Evolutionary conservation across 2,329 filamentous ascomycete species (phyloP).

Genomic region (Chlorencoelia australis): DNA sequence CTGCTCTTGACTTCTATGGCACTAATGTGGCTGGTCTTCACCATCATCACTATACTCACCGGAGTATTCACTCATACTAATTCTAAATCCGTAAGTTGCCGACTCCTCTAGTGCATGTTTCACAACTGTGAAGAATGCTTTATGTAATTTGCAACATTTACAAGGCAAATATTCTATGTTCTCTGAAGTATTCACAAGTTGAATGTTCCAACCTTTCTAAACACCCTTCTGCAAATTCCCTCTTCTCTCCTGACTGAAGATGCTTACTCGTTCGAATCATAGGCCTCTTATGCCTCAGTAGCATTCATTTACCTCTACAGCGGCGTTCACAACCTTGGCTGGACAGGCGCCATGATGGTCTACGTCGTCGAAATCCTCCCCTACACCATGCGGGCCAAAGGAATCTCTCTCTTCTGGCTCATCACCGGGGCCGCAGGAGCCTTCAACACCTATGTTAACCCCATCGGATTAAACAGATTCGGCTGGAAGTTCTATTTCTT

Average conservation of each 20-base stretch:
- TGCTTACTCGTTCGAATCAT: too few relatives aligned
- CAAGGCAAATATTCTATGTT: too few relatives aligned
- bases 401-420: constrained; percentile 33
- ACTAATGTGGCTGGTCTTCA: constrained; percentile 27
- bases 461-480: constrained; percentile 35
- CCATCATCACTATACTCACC: constrained; percentile 16
- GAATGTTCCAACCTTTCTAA: too few relatives aligned
- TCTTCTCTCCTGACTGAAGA: too few relatives aligned
- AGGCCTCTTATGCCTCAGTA: constrained; percentile 26
- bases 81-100: constrained; percentile 16
- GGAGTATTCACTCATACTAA: constrained; percentile 12
- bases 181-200: too few relatives aligned
- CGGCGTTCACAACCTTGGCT: constrained; percentile 40
- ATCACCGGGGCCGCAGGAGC: constrained; percentile 27
- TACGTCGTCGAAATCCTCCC: constrained; percentile 35
- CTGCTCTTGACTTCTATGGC: constrained; percentile 12
- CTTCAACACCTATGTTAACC: constrained; percentile 29
- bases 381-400: constrained; percentile 30
- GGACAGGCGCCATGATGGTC: constrained; percentile 38
- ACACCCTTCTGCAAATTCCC: too few relatives aligned
- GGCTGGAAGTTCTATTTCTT: constrained; percentile 31
- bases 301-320: constrained; percentile 34
- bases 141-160: too few relatives aligned
- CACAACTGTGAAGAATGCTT: too few relatives aligned
- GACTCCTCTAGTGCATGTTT: too few relatives aligned